Conservation (phyloP, 139 green algal species). For the Chlorella vulgaris region DNA sequence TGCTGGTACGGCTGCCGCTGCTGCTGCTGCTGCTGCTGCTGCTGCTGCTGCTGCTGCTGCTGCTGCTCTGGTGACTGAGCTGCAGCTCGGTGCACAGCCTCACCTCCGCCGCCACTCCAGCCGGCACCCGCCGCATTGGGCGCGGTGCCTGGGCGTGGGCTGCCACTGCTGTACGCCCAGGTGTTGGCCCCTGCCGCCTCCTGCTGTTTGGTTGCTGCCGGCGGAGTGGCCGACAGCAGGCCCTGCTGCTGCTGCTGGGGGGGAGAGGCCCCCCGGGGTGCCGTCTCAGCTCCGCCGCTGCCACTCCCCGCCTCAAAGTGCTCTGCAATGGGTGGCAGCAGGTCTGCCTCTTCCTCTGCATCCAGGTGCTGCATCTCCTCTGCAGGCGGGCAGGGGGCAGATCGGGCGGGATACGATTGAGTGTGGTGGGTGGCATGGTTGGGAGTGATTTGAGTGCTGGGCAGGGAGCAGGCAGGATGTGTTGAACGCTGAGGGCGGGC, state of each 20-base stretch:
- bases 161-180: slow-evolving; percentile 5
- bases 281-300: too few species aligned
- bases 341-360: slow-evolving; percentile 1
- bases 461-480: neutral
- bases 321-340: slow-evolving; percentile 24
- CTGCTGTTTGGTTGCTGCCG: too few species aligned
- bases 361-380: slow-evolving; percentile 33
- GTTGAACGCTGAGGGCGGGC: too few species aligned
- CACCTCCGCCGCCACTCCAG: too few species aligned
- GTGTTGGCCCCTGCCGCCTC: neutral
- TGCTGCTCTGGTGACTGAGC: too few species aligned
- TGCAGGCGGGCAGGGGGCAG: neutral
- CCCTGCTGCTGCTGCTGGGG: neutral
- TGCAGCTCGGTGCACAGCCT: too few species aligned
- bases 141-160: too few species aligned
- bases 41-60: neutral
- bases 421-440: neutral
- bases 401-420: too few species aligned
- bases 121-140: too few species aligned
- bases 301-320: neutral
- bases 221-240: too few species aligned
- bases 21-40: neutral
- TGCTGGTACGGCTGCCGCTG: neutral
- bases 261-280: too few species aligned
- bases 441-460: neutral